phyloP scores from a whole-genome alignment of 495 filamentous ascomycete species.

The Tuber aestivum region DNA sequence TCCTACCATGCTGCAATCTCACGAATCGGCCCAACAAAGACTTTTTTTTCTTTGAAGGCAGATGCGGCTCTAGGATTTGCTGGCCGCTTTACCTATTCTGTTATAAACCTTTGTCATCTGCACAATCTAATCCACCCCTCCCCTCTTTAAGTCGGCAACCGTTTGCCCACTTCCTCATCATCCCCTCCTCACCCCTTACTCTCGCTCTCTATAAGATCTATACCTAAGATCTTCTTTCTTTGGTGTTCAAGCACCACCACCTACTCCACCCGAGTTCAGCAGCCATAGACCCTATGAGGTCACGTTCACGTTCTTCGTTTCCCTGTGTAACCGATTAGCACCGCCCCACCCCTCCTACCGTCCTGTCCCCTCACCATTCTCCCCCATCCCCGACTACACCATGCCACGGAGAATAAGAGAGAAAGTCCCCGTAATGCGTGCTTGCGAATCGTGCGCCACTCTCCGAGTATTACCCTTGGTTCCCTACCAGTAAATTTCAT shows the following conservation, averaged over 20 bases:
- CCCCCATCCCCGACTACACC: not conserved
- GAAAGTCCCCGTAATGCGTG: not conserved
- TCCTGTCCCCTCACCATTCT: not conserved
- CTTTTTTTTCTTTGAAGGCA: not conserved
- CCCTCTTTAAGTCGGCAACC: not conserved
- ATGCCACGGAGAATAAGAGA: not conserved
- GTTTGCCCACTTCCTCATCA: not conserved
- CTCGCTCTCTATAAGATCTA: not conserved
- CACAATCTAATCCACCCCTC: not conserved
- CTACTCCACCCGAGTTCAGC: not conserved
- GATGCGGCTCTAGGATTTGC: not conserved
- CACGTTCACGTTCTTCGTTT: not conserved
- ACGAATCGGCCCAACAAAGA: not conserved
- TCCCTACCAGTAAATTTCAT: not conserved
- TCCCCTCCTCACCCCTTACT: not conserved
- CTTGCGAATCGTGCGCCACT: not conserved
- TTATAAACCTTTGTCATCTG: not conserved
- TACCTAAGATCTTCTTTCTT: not conserved
- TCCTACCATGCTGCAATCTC: not conserved
- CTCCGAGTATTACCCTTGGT: not conserved
- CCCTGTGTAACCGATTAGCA: not conserved
- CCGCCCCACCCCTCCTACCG: not conserved
- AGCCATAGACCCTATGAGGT: not conserved
- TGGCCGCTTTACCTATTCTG: not conserved
- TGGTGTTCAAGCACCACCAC: not conserved